Conservation (phyloP, 495 filamentous ascomycete species). For the Acidiella bohemica region DNA sequence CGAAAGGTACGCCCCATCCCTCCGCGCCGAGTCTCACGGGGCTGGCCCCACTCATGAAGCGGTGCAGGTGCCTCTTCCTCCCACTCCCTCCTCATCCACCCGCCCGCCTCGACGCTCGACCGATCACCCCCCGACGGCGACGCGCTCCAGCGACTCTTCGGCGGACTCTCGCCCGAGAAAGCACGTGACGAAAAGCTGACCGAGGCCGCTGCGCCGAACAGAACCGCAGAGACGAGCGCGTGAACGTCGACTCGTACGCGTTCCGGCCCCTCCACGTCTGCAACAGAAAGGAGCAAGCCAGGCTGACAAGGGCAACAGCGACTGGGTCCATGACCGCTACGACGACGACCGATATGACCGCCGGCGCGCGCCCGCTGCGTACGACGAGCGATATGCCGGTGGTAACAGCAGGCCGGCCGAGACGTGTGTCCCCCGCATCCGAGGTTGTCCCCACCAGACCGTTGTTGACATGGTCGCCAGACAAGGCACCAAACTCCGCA, state of each 20-base stretch:
- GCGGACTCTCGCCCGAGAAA: too few species aligned
- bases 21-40: too few species aligned
- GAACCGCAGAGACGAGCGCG: constrained; percentile 32
- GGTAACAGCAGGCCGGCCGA: background rate
- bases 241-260: constrained; percentile 41
- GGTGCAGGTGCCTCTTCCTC: constrained; percentile 21
- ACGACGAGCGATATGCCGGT: constrained; percentile 14
- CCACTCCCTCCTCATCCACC: constrained; percentile 1
- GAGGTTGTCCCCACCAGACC: too few species aligned
- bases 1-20: constrained; percentile 20
- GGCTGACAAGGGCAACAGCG: too few species aligned
- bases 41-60: too few species aligned
- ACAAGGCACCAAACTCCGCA: constrained; percentile 56
- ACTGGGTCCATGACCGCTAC: constrained; percentile 85
- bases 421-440: constrained; percentile 8
- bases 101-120: constrained; percentile 4
- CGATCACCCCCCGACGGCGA: constrained; percentile 6
- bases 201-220: constrained; percentile 11
- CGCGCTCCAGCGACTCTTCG: background rate
- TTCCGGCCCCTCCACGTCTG: too few species aligned
- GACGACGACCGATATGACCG: constrained; percentile 41
- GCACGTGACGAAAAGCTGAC: constrained; percentile 19
- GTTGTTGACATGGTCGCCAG: too few species aligned
- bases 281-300: too few species aligned
- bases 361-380: constrained; percentile 9